Percentiles rank a stretch among this genome's conserved stretches.
Conservation (phyloP, 495 filamentous ascomycete genomes). For the Opeltia flavorubescens region DNA sequence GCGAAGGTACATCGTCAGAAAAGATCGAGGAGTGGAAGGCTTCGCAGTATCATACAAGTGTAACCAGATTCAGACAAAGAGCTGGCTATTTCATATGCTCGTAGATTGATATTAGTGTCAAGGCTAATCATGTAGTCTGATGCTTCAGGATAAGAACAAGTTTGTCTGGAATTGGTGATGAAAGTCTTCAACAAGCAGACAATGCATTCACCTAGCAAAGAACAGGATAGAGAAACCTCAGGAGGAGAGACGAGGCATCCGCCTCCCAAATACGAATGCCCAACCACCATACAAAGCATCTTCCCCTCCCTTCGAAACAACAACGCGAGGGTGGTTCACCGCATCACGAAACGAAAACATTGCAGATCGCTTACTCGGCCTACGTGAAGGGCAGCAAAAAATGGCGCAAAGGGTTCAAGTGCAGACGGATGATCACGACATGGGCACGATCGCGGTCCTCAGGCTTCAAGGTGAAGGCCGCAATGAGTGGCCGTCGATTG, state of each 20-base stretch:
- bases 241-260: constrained; percentile 13
- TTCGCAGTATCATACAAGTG: neutral
- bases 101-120: neutral
- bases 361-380: constrained; percentile 3
- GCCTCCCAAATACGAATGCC: constrained; percentile 7
- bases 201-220: constrained; percentile 1
- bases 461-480: constrained; percentile 5
- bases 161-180: no score
- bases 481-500: constrained; percentile 11
- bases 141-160: no score
- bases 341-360: constrained; percentile 3
- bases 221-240: constrained; percentile 8
- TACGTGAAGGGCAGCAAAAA: neutral
- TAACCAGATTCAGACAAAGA: constrained; percentile 4
- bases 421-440: constrained; percentile 7
- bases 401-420: neutral
- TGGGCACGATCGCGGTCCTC: constrained; percentile 14
- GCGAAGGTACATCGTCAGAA: neutral
- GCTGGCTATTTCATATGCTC: neutral
- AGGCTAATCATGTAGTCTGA: no score
- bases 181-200: neutral
- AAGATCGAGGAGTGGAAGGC: constrained; percentile 1
- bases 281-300: neutral
- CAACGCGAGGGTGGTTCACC: constrained; percentile 12
- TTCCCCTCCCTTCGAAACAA: constrained; percentile 1